Conservation (phyloP, 1,284 basidiomycete genomes). For the Leccinum solheimii region DNA sequence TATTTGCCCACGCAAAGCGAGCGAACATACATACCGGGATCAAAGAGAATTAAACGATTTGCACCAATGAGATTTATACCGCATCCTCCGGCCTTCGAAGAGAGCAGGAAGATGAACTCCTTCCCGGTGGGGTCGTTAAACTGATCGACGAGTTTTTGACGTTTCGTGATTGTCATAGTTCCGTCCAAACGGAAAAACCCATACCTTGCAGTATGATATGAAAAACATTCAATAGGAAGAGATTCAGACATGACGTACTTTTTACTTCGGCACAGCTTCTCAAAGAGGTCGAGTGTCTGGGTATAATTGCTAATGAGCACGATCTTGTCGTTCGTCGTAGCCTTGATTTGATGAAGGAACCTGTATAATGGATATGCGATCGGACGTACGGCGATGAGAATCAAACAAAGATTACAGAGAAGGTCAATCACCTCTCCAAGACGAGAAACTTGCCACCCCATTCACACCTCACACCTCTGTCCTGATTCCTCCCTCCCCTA, state of each 20-base stretch:
- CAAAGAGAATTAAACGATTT: slow-evolving; percentile 93
- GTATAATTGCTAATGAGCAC: slow-evolving; percentile 99
- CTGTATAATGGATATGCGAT: slow-evolving; percentile 41
- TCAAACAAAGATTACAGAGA: background rate
- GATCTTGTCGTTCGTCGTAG: slow-evolving; percentile 93
- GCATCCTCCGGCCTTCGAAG: slow-evolving; percentile 96
- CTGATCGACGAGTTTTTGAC: slow-evolving; percentile 95
- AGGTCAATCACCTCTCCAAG: slow-evolving; percentile 71
- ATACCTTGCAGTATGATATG: slow-evolving; percentile 60
- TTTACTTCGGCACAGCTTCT: slow-evolving; percentile 81
- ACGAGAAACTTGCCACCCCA: slow-evolving; percentile 95
- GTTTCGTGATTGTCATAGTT: slow-evolving; percentile 90
- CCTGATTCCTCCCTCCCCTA: slow-evolving; percentile 50
- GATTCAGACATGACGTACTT: slow-evolving; percentile 52
- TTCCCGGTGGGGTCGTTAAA: slow-evolving; percentile 97
- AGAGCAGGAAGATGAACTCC: slow-evolving; percentile 94
- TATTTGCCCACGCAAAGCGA: background rate
- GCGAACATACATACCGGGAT: slow-evolving; percentile 69
- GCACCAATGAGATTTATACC: slow-evolving; percentile 99
- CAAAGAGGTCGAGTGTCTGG: slow-evolving; percentile 94
- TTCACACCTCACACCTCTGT: slow-evolving; percentile 59
- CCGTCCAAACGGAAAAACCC: slow-evolving; percentile 93
- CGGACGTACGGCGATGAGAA: background rate
- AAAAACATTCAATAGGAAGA: background rate
- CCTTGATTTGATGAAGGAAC: slow-evolving; percentile 82